phyloP scores from a whole-genome alignment of 768 basidiomycete species.

The Dacryopinax primogenitus region DNA sequence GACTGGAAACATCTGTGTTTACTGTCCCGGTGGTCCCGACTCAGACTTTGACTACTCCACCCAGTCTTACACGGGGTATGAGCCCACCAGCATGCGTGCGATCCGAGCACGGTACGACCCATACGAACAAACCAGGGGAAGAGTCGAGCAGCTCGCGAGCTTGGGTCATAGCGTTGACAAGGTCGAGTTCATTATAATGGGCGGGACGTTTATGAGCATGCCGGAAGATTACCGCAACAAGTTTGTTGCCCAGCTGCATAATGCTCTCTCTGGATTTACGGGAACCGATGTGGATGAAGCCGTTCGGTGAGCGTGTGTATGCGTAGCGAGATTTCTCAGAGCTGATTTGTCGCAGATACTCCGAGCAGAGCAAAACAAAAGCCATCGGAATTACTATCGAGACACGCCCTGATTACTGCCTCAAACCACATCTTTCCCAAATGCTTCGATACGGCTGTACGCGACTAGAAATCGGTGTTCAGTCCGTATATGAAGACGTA shows the following conservation, averaged over 20 bases:
- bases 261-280: slow-evolving; percentile 90
- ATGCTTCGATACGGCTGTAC: slow-evolving; percentile 99
- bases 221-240: slow-evolving; percentile 88
- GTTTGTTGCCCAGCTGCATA: slow-evolving; percentile 92
- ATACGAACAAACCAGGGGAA: slow-evolving; percentile 89
- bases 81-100: slow-evolving; percentile 98
- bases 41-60: slow-evolving; percentile 99
- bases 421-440: slow-evolving; percentile 91
- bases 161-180: slow-evolving; percentile 98
- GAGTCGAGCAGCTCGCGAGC: slow-evolving; percentile 89
- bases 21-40: slow-evolving; percentile 97
- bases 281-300: slow-evolving; percentile 91
- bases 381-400: slow-evolving; percentile 99
- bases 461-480: slow-evolving; percentile 93
- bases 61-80: slow-evolving; percentile 87
- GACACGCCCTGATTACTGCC: slow-evolving; percentile 94
- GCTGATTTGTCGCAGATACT: slow-evolving; percentile 43
- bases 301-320: slow-evolving; percentile 44
- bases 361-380: slow-evolving; percentile 94
- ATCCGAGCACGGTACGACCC: slow-evolving; percentile 95
- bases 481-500: slow-evolving; percentile 98
- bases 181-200: slow-evolving; percentile 93
- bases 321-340: background rate
- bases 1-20: slow-evolving; percentile 99
- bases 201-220: slow-evolving; percentile 99